Percentiles rank a stretch among this genome's conserved stretches.
These are phyloP conservation scores for Solanum ahanhuiri DNA, from an alignment of 257 asterid genomes.

Conservation along the genomic window DNA sequence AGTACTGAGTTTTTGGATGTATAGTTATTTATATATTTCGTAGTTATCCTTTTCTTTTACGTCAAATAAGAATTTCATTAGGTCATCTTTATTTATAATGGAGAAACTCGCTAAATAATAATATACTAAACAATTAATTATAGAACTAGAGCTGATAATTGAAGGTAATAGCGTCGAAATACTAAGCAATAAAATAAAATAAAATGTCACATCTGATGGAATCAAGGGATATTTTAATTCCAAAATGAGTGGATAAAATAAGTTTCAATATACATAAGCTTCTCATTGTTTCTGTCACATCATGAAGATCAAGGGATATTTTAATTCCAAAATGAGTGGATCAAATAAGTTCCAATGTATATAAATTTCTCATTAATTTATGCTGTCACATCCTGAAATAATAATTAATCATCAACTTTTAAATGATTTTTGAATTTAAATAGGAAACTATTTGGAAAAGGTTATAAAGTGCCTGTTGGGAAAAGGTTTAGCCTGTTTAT, in stretches of 20 bases:
- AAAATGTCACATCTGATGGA: not conserved
- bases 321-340: not conserved
- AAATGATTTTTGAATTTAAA: not conserved
- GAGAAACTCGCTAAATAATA: not conserved
- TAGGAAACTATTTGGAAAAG: not conserved
- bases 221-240: not conserved
- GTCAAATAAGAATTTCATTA: not conserved
- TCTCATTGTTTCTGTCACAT: not conserved
- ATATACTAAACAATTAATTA: not conserved
- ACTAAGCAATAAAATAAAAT: not conserved
- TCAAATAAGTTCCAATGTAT: not conserved
- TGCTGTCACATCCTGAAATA: not conserved
- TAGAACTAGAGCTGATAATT: not conserved
- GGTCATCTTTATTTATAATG: not conserved
- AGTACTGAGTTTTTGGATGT: not conserved
- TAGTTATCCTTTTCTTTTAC: not conserved
- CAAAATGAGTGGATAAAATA: not conserved
- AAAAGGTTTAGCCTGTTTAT: not conserved
- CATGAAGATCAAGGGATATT: not conserved
- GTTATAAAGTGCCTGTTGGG: not conserved
- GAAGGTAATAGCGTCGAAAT: not conserved
- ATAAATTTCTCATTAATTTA: not conserved
- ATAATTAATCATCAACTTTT: not conserved
- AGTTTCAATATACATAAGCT: not conserved
- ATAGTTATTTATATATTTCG: not conserved